Evolutionary conservation across 2,329 filamentous ascomycete genomes (phyloP), one percentile per base, ranked within the genome.

Genomic region (Microcyclosporella mali): DNA sequence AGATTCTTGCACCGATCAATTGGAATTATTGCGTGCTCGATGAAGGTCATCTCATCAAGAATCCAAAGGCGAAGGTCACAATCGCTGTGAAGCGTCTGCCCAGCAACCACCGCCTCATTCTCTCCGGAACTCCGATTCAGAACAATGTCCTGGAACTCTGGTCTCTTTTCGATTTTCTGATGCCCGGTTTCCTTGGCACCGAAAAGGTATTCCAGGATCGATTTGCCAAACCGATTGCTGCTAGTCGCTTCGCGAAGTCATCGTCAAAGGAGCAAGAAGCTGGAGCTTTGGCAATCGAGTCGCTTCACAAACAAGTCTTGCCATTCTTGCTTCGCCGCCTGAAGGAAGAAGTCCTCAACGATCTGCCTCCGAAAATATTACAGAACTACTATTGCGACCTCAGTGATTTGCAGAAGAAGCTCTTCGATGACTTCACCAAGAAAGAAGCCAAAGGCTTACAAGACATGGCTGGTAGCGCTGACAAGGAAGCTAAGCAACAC

Each of bases 361-460:
- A 98, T 58, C 73, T 98, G 7, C 92, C 92, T 2, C 92, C 92
- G 6, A 98, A 98, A 79, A 98, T 98, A 58, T 71, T 98, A 39
- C 92, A 98, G 64, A 98, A 98, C 66, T 98, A 98, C 70, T 98
- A 98, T 69, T 98, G 92, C 65, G 92, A 98, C 60, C 81, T 95
- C 14, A 95, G 88, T 58, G 92, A 98, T 43, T 71, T 98, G 39
- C 92, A 98, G 65, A 85, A 84, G 70, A 94, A 87, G 63, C 77
- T 98, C 1, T 98, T 98, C 57, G 92, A 97, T 33, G 90, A 97
- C 61, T 98, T 98, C 63, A 85, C 82, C 16, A 94, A 85, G 74
- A 94, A 88, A 55, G 90, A 98, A 63, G 83, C 88, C 59, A 94
- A 88, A 66, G 85, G 87, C 50, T 77, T 98, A 27, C 81, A 85